Evolutionary conservation across 2,329 filamentous ascomycete species (phyloP).

Genomic region (Chaetomium sp.): DNA sequence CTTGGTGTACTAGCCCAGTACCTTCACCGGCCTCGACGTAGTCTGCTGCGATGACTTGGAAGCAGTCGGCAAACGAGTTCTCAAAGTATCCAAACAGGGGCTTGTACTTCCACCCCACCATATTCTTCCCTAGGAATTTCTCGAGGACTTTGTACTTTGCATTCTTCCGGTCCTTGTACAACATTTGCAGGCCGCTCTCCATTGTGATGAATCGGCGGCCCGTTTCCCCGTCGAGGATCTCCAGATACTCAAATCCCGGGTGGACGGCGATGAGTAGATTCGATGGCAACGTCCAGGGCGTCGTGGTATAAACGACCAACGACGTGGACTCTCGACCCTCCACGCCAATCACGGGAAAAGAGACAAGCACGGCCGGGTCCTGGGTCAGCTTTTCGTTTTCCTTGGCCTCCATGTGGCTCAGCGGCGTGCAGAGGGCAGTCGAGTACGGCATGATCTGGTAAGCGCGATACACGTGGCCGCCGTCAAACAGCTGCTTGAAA

Average conservation of each 20-base stretch:
- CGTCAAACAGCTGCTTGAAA: constrained; percentile 90
- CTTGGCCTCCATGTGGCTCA: constrained; percentile 90
- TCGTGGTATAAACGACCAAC: constrained; percentile 86
- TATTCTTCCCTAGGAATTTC: constrained; percentile 73
- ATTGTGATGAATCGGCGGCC: constrained; percentile 80
- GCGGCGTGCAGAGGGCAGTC: constrained; percentile 77
- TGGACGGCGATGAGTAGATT: constrained; percentile 65
- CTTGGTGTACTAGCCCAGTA: constrained; percentile 89
- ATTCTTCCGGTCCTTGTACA: neutral
- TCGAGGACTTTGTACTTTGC: constrained; percentile 56
- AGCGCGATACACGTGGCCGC: constrained; percentile 81
- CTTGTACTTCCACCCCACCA: constrained; percentile 83
- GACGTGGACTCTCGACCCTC: constrained; percentile 58
- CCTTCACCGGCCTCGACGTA: constrained; percentile 91
- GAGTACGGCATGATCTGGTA: constrained; percentile 94
- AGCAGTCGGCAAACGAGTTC: constrained; percentile 79
- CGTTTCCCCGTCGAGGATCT: constrained; percentile 75
- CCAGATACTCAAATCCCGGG: constrained; percentile 73
- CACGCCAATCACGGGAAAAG: constrained; percentile 60
- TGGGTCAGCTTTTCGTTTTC: constrained; percentile 83
- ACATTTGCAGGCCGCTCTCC: constrained; percentile 58
- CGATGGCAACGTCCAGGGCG: constrained; percentile 72
- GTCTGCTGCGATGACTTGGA: constrained; percentile 72
- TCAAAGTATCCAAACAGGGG: constrained; percentile 87
- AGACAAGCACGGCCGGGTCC: constrained; percentile 82